Percentiles rank a stretch among this genome's conserved stretches.
Evolutionary conservation across 768 basidiomycete genomes (phyloP).

Genomic region (Termitomyces sp.): DNA sequence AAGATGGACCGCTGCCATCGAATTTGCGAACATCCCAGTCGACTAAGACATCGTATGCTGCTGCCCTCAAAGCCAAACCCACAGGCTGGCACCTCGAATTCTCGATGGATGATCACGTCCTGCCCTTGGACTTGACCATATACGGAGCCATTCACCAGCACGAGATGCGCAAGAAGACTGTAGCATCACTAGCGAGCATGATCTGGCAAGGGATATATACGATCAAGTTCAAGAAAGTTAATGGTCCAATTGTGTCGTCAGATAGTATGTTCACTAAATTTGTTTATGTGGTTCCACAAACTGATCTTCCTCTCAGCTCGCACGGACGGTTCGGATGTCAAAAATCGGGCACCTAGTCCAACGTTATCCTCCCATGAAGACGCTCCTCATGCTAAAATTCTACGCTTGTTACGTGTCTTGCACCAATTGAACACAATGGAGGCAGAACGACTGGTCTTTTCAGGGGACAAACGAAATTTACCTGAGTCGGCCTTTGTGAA

Average conservation of each 20-base stretch:
- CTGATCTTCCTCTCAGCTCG: slow-evolving; percentile 22
- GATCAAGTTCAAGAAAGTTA: slow-evolving; percentile 89
- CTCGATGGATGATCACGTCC: slow-evolving; percentile 81
- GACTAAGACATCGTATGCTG: slow-evolving; percentile 77
- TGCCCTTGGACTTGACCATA: slow-evolving; percentile 87
- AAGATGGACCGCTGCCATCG: slow-evolving; percentile 32
- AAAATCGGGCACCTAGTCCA: slow-evolving; percentile 61
- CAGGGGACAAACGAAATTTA: slow-evolving; percentile 53
- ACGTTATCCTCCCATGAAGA: slow-evolving; percentile 78
- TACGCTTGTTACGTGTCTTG: slow-evolving; percentile 84
- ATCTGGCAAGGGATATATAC: slow-evolving; percentile 92
- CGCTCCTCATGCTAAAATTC: slow-evolving; percentile 83
- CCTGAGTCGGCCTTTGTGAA: slow-evolving; percentile 90
- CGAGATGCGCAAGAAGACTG: slow-evolving; percentile 73
- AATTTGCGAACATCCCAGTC: slow-evolving; percentile 25
- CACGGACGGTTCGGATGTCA: slow-evolving; percentile 39
- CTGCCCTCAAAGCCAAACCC: slow-evolving; percentile 89
- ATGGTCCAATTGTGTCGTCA: slow-evolving; percentile 66
- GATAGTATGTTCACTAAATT: slow-evolving; percentile 49
- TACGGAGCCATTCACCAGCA: slow-evolving; percentile 96
- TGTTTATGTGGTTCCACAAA: background rate
- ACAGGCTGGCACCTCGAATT: slow-evolving; percentile 98
- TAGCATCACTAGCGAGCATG: slow-evolving; percentile 58
- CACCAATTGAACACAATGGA: slow-evolving; percentile 80
- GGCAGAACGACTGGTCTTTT: slow-evolving; percentile 51